Evolutionary conservation across 129 eudicot genomes (phyloP), one percentile per base, ranked within the genome.

Genomic region (Flaveria bidentis): DNA sequence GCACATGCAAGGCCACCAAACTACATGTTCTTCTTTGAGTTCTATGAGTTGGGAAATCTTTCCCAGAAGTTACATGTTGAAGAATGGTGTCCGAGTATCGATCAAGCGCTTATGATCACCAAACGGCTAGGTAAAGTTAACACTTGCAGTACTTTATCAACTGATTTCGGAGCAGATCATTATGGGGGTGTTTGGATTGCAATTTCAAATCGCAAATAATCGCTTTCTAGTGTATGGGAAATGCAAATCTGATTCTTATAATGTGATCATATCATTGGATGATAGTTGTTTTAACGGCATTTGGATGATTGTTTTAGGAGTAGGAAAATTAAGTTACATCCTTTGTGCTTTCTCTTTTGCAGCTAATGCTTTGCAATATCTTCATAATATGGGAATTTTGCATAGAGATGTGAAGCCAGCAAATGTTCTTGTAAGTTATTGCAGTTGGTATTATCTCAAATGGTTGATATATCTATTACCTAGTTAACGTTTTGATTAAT

Each of bases 351-450:
- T 76, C 55, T 75, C 41, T 73, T 64, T 88, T 74, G 80, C 96
- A 94, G 98, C 98, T 71, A 87, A 87, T 56, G 86, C 97, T 83
- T 77, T 94, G 89, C 89, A 81, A 81, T 94, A 91, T 85, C 93
- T 94, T 78, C 97, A 94, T 85, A 81, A 79, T 75, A 88, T 84
- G 82, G 99, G 97, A 77, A 86, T 94, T 80, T 79, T 94, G 72
- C 99, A 94, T 76, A 89, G 99, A 81, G 99, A 94, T 89, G 96
- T 94, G 75, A 94, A 94, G 89, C 97, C 99, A 67, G 88, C 93
- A 63, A 94, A 94, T 85, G 85, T 94, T 86, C 99, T 94, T 77
- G 99, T 94, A 91, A 94, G 76, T 72, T 57, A 69, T 74, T 18
- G 0, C 47, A 3, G 46, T 36, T 61, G 10, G 6, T 25, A 57